Evolutionary conservation across 768 basidiomycete genomes (phyloP), one percentile per base, ranked within the genome.

Genomic region (Ramaria sp.): DNA sequence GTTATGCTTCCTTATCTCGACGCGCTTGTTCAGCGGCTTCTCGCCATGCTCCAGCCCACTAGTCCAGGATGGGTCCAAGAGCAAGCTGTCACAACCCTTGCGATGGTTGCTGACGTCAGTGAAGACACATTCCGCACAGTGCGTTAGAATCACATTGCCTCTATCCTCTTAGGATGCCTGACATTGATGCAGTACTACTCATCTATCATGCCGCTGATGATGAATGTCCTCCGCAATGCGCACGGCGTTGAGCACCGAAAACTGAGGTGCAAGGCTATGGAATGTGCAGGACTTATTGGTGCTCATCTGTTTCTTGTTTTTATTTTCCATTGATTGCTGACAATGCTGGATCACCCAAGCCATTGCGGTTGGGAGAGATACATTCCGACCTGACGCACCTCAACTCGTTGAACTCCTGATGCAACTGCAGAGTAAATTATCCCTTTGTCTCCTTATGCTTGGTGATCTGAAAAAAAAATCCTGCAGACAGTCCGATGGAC

Each of bases 241-340:
- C 82, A 81, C 41, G 78, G 78, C 5, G 64, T 75, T 0, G 81
- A 83, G 49, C 83, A 86, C 64, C 71, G 75, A 24, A 83, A 82
- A 63, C 62, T 93, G 49, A 73, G 86, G 22, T 67, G 65, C 28
- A 89, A 92, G 63, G 88, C 88, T 0, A 92, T 95, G 87, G 91
- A 94, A 63, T 92, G 90, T 65, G 89, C 88, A 0, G 87, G 87
- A 7, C 70, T 91, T 20, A 85, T 90, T 57, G 90, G 90, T 90
- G 38, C 16, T 78, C 66, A 22, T 7, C 30, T 20, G 8, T 13
- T 18, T 2, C 42, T 59, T 55, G 48, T 32, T 45, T 47, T 34
- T 51, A 13, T 1, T 12, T 22, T 20, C 25, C 15, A 18, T 22
- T 15, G 10, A n/a, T 18, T 20, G 10, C 16, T 52, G 18, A 25